Conservation (phyloP, 768 basidiomycete genomes). For the Lactarius vividus region DNA sequence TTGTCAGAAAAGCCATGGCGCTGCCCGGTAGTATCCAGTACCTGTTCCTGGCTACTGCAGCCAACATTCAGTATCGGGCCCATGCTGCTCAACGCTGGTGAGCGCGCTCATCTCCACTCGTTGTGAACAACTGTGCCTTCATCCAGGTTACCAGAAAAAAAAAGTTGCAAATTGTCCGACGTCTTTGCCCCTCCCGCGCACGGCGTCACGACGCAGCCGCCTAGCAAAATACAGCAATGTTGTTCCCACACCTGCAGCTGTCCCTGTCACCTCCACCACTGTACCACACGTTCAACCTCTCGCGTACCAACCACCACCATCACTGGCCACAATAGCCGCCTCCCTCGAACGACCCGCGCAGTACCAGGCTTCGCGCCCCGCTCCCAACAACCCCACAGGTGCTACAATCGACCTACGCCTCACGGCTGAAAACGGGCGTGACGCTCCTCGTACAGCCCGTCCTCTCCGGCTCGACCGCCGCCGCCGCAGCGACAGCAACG, state of each 20-base stretch:
- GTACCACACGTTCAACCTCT: conserved; percentile 38
- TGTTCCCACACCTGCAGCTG: conserved; percentile 33
- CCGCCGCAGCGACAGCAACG: conserved; percentile 41
- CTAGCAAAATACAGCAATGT: conserved; percentile 44
- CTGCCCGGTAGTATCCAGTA: too few relatives aligned
- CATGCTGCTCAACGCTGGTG: too few relatives aligned
- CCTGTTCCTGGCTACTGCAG: too few relatives aligned
- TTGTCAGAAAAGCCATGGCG: too few relatives aligned
- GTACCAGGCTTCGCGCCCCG: conserved; percentile 15
- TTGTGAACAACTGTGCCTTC: conserved; percentile 19
- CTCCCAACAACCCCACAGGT: conserved; percentile 73
- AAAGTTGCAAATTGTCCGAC: conserved; percentile 68
- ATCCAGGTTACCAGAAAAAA: conserved; percentile 61
- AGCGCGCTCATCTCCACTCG: too few relatives aligned
- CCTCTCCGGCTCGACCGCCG: conserved; percentile 36
- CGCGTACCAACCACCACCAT: conserved; percentile 31
- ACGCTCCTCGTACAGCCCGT: conserved; percentile 91
- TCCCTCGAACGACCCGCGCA: conserved; percentile 43
- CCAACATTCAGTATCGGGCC: too few relatives aligned
- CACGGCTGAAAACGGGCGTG: conserved; percentile 86
- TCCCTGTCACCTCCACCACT: conserved; percentile 30
- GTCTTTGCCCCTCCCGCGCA: conserved; percentile 53
- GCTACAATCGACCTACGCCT: conserved; percentile 76
- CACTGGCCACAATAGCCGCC: conserved; percentile 36
- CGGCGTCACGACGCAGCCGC: too few relatives aligned